Conservation (phyloP, 164 flowering plant species). For the Nymphaea colorata region DNA sequence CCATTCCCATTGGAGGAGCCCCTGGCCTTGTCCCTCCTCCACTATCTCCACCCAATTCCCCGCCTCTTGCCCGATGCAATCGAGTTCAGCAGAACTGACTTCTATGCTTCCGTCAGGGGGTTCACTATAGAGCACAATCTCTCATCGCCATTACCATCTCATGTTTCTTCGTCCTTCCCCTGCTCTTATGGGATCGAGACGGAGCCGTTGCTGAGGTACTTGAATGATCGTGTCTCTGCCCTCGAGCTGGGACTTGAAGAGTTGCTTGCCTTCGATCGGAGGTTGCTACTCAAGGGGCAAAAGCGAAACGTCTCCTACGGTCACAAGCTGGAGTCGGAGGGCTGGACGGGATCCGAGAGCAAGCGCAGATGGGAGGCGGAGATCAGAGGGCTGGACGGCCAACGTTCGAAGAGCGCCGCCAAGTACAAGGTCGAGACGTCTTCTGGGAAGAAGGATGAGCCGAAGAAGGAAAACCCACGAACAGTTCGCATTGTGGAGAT, state of each 20-base stretch:
- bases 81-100: background rate
- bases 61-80: background rate
- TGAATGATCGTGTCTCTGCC: conserved; percentile 41
- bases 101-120: background rate
- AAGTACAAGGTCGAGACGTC: conserved; percentile 1
- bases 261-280: conserved; percentile 11
- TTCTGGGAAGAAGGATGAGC: conserved; percentile 17
- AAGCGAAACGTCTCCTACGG: background rate
- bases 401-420: background rate
- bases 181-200: background rate
- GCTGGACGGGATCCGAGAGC: conserved; percentile 26
- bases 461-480: background rate
- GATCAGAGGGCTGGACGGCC: conserved; percentile 22
- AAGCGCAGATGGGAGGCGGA: conserved; percentile 59
- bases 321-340: conserved; percentile 43
- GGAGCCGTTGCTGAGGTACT: background rate
- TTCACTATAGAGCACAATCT: background rate
- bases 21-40: too few species aligned
- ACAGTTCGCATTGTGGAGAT: background rate
- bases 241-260: conserved; percentile 31
- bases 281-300: conserved; percentile 27
- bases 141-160: background rate
- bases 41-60: too few species aligned
- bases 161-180: too few species aligned
- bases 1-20: too few species aligned